Conservation (phyloP, 169 alveolate genomes). For the Eimeria tenella region DNA sequence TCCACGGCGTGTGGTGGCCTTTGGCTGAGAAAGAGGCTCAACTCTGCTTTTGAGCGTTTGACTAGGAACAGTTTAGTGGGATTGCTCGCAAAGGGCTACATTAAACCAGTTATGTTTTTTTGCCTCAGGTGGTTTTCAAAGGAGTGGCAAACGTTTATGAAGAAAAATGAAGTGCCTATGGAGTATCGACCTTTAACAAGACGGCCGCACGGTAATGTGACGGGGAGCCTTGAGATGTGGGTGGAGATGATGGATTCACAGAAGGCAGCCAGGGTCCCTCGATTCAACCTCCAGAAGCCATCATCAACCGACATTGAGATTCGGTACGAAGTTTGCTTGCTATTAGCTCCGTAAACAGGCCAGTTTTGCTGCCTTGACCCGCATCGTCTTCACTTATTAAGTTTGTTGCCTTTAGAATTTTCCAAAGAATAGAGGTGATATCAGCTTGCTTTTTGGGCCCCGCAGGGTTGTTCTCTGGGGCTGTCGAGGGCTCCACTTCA, state of each 20-base stretch:
- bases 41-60: too few relatives aligned
- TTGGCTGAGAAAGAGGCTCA: too few relatives aligned
- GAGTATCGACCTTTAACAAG: slow-evolving; percentile 89
- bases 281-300: slow-evolving; percentile 87
- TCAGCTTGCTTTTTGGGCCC: slow-evolving; percentile 54
- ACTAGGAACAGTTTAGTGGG: too few relatives aligned
- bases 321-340: slow-evolving; percentile 78
- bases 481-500: slow-evolving; percentile 79
- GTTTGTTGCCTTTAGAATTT: too few relatives aligned
- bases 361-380: too few relatives aligned
- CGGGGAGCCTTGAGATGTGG: slow-evolving; percentile 89
- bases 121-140: slow-evolving; percentile 90
- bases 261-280: slow-evolving; percentile 86
- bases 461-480: slow-evolving; percentile 84
- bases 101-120: too few relatives aligned
- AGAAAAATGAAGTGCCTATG: slow-evolving; percentile 89
- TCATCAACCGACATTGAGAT: slow-evolving; percentile 88
- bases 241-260: slow-evolving; percentile 88
- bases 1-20: too few relatives aligned
- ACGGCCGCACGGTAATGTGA: slow-evolving; percentile 70
- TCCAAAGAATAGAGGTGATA: too few relatives aligned
- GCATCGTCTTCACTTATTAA: too few relatives aligned
- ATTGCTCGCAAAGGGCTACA: too few relatives aligned
- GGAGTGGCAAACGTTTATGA: slow-evolving; percentile 92
- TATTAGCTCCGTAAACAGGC: too few relatives aligned